Conservation (phyloP, 2,329 filamentous ascomycete genomes). For the Colletotrichum navitas region DNA sequence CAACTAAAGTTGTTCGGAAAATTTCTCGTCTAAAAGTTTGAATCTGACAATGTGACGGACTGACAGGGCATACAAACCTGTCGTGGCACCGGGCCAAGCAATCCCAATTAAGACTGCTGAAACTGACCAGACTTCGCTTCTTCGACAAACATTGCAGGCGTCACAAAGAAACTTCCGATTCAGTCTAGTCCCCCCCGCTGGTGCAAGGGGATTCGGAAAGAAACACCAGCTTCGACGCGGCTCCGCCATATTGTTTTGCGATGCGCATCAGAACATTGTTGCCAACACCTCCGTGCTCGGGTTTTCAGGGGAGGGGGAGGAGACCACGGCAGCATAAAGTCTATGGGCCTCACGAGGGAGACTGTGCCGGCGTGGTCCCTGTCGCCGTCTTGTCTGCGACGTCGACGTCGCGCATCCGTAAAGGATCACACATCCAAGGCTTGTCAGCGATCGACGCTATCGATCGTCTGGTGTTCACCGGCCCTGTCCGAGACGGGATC, state of each 20-base stretch:
- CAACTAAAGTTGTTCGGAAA: slow-evolving; percentile 5
- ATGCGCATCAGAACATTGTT: slow-evolving; percentile 15
- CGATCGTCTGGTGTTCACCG: slow-evolving; percentile 39
- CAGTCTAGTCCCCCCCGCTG: slow-evolving; percentile 24
- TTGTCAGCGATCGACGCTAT: slow-evolving; percentile 35
- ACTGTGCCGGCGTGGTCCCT: slow-evolving; percentile 31
- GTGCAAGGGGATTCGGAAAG: not conserved
- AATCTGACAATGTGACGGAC: slow-evolving; percentile 5
- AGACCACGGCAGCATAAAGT: slow-evolving; percentile 33
- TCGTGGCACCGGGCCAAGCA: slow-evolving; percentile 39
- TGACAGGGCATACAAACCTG: slow-evolving; percentile 29
- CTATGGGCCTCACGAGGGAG: slow-evolving; percentile 28
- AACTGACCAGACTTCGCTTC: slow-evolving; percentile 32
- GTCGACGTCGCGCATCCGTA: slow-evolving; percentile 30
- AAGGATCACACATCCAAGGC: slow-evolving; percentile 28
- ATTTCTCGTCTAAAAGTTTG: not conserved
- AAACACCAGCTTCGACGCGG: slow-evolving; percentile 2
- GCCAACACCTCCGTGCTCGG: slow-evolving; percentile 22
- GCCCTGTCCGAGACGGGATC: slow-evolving; percentile 31
- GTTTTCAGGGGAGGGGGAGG: not conserved
- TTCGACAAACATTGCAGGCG: slow-evolving; percentile 38
- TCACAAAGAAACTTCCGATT: slow-evolving; percentile 34
- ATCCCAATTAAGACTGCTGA: slow-evolving; percentile 38
- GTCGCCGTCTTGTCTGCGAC: slow-evolving; percentile 37
- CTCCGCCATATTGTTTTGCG: slow-evolving; percentile 37